These are phyloP conservation scores for Scenedesmus sp. DNA, from an alignment of 163 green algal genomes.

Conservation along the genomic window DNA sequence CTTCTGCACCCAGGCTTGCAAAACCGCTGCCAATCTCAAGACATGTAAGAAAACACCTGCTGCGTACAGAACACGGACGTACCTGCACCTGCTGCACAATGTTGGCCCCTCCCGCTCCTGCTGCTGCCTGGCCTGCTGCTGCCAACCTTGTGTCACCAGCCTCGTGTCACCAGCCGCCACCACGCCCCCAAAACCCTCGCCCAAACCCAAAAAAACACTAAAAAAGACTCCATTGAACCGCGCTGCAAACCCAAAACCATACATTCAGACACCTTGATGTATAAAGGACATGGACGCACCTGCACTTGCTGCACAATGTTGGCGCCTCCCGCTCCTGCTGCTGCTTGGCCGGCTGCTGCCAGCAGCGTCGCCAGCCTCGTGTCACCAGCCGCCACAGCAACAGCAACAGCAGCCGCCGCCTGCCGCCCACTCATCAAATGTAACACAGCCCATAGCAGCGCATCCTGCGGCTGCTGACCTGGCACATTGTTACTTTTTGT, in stretches of 20 bases:
- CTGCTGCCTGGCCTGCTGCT: conserved; percentile 43
- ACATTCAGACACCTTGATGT: not conserved
- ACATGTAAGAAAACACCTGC: too few relatives aligned
- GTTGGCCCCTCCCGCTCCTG: not conserved
- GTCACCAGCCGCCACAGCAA: conserved; percentile 75
- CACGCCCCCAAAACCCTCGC: too few relatives aligned
- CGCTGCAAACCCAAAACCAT: not conserved
- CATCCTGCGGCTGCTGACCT: conserved; percentile 53
- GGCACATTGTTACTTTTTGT: conserved; percentile 28
- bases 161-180: conserved; percentile 73
- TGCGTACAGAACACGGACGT: not conserved
- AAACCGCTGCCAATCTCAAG: too few relatives aligned
- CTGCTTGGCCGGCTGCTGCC: conserved; percentile 52
- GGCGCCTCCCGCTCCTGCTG: not conserved
- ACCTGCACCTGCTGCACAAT: conserved; percentile 56
- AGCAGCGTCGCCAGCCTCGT: conserved; percentile 81
- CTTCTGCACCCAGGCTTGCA: too few relatives aligned
- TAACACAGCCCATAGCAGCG: conserved; percentile 65
- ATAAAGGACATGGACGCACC: not conserved
- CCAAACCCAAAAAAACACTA: too few relatives aligned
- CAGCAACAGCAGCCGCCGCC: conserved; percentile 68
- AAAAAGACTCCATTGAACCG: too few relatives aligned
- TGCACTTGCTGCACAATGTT: conserved; percentile 57
- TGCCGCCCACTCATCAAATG: conserved; percentile 78
- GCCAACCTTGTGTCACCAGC: conserved; percentile 80